Conservation (phyloP, 352 stramenopile species). For the Globisporangium spiculum region DNA sequence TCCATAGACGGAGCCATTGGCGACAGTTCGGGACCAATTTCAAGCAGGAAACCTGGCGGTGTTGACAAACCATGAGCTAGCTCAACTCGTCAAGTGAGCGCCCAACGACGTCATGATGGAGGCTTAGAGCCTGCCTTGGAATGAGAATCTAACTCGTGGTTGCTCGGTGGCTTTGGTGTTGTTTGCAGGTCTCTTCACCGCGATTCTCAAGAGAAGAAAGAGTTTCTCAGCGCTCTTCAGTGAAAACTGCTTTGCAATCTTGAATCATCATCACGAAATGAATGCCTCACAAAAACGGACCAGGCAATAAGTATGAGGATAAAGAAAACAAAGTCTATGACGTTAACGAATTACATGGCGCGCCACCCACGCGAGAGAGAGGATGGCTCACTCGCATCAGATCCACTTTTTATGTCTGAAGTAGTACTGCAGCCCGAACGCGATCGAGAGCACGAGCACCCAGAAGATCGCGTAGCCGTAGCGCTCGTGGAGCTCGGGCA, state of each 20-base stretch:
- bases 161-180: too few species aligned
- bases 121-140: background rate
- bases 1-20: conserved; percentile 56
- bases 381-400: conserved; percentile 22
- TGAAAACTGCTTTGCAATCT: background rate
- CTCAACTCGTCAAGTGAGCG: conserved; percentile 44
- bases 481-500: conserved; percentile 79
- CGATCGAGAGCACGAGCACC: conserved; percentile 69
- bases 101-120: background rate
- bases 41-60: conserved; percentile 33
- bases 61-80: conserved; percentile 45
- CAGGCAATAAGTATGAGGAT: background rate
- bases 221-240: conserved; percentile 34
- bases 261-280: too few species aligned
- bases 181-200: conserved; percentile 40
- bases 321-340: conserved; percentile 12
- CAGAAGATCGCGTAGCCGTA: conserved; percentile 86
- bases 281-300: too few species aligned
- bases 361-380: background rate
- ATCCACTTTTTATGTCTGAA: conserved; percentile 87
- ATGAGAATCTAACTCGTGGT: too few species aligned
- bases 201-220: conserved; percentile 54
- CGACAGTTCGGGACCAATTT: conserved; percentile 61
- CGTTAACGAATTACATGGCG: conserved; percentile 5
- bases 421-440: conserved; percentile 66